Conservation (phyloP, 2,329 filamentous ascomycete species). For the Aspergillus novofumigatus region DNA sequence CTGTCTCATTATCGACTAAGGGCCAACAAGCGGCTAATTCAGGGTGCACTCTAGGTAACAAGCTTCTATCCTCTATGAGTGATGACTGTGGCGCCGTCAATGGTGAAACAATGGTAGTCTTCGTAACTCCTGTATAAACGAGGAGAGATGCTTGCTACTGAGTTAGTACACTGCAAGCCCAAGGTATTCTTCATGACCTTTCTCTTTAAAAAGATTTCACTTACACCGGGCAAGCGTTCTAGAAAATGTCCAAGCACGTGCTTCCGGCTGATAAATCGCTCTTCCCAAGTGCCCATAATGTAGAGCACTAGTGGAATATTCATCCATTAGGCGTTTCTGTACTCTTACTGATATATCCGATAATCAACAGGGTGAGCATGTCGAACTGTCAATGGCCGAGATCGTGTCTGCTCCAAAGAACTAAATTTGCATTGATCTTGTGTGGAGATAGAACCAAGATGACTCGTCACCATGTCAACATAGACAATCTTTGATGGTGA, state of each 20-base stretch:
- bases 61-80: constrained; percentile 16
- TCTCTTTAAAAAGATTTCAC: constrained; percentile 1
- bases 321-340: constrained; percentile 54
- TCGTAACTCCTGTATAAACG: constrained; percentile 29
- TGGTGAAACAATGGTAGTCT: constrained; percentile 23
- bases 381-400: constrained; percentile 14
- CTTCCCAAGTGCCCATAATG: constrained; percentile 56
- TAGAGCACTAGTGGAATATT: constrained; percentile 46
- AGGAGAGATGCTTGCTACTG: constrained; percentile 19
- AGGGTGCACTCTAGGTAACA: constrained; percentile 28
- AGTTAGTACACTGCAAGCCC: constrained; percentile 1
- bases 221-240: constrained; percentile 32
- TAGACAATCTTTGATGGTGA: background rate
- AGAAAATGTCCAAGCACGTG: constrained; percentile 47
- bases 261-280: constrained; percentile 47
- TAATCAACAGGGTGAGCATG: constrained; percentile 25
- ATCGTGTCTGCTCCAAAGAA: background rate
- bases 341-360: constrained; percentile 23
- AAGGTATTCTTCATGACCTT: background rate
- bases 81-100: constrained; percentile 9
- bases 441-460: background rate
- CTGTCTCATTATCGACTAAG: constrained; percentile 24
- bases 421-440: background rate
- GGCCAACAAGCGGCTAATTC: constrained; percentile 34
- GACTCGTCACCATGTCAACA: background rate